Percentiles rank a stretch among this genome's conserved stretches.
These are phyloP conservation scores for Pinus tabuliformis DNA, from an alignment of 75 land plant species.

Conservation along the genomic window DNA sequence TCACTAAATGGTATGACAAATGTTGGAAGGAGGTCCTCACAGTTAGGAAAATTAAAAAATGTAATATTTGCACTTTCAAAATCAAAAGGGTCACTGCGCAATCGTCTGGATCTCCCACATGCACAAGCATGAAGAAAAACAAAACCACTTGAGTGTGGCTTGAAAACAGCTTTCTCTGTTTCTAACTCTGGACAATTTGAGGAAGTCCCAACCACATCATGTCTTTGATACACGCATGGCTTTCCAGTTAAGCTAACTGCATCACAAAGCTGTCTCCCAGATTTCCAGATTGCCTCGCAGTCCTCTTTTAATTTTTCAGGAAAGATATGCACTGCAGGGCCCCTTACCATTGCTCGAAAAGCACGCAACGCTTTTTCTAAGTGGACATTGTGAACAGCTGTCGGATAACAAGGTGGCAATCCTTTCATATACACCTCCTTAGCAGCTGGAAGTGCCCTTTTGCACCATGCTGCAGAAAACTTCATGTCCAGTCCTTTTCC, in stretches of 20 bases:
- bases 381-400: conserved; percentile 69
- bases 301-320: conserved; percentile 73
- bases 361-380: conserved; percentile 74
- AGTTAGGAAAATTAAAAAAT: conserved; percentile 61
- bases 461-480: conserved; percentile 91
- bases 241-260: conserved; percentile 94
- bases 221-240: conserved; percentile 80
- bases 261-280: conserved; percentile 95
- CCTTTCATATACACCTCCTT: conserved; percentile 78
- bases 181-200: not conserved
- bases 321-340: conserved; percentile 71
- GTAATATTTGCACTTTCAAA: conserved; percentile 73
- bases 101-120: conserved; percentile 82
- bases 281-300: conserved; percentile 83
- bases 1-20: conserved; percentile 44
- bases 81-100: conserved; percentile 92
- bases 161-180: conserved; percentile 16
- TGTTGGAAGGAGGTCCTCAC: conserved; percentile 77
- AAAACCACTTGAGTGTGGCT: conserved; percentile 87
- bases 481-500: conserved; percentile 65
- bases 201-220: conserved; percentile 20
- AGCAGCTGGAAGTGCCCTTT: conserved; percentile 76
- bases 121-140: conserved; percentile 98
- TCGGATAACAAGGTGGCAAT: conserved; percentile 88
- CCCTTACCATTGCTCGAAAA: conserved; percentile 82